A percentile compares a stretch with the other conserved stretches of the same genome.
These are phyloP conservation scores for Borealophlyctis nickersoniae DNA, from an alignment of 192 early-diverging fungal species.

Conservation along the genomic window DNA sequence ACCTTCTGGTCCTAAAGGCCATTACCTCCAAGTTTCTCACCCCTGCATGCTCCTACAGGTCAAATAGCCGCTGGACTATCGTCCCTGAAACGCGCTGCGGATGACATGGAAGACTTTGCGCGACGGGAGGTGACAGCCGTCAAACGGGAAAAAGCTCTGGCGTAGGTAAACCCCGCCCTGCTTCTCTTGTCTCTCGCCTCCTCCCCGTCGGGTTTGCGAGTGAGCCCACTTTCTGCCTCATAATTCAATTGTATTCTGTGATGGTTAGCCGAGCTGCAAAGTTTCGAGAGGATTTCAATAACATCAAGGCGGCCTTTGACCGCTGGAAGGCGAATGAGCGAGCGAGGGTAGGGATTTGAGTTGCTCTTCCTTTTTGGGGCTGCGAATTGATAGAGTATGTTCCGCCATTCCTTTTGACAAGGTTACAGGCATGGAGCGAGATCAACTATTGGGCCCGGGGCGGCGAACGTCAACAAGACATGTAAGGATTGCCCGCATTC, in stretches of 20 bases:
- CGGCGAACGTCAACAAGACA: slow-evolving; percentile 20
- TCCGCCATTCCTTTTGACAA: neutral
- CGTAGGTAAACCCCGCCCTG: slow-evolving; percentile 26
- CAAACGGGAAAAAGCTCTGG: slow-evolving; percentile 46
- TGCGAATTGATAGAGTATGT: neutral
- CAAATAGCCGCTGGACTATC: slow-evolving; percentile 37
- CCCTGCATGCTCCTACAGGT: slow-evolving; percentile 19
- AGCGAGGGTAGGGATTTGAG: slow-evolving; percentile 15
- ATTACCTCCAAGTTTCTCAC: too few relatives aligned
- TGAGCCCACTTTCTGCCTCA: neutral
- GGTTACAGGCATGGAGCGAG: slow-evolving; percentile 26
- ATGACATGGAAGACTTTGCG: slow-evolving; percentile 41
- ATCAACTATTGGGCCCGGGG: slow-evolving; percentile 32
- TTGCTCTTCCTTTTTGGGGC: neutral
- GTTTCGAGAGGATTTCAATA: slow-evolving; percentile 35
- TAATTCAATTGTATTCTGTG: too few relatives aligned
- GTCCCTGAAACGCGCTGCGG: slow-evolving; percentile 32
- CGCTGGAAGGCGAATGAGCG: slow-evolving; percentile 21
- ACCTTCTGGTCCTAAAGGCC: too few relatives aligned
- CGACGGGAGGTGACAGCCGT: slow-evolving; percentile 43
- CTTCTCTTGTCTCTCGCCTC: neutral
- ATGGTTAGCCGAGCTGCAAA: slow-evolving; percentile 33
- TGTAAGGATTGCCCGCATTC: neutral
- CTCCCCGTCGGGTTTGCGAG: neutral
- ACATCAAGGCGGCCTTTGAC: slow-evolving; percentile 24